A percentile compares a stretch with the other conserved stretches of the same genome.
phyloP scores from a whole-genome alignment of 2,329 filamentous ascomycete genomes.

The Colletotrichum liaoningense region DNA sequence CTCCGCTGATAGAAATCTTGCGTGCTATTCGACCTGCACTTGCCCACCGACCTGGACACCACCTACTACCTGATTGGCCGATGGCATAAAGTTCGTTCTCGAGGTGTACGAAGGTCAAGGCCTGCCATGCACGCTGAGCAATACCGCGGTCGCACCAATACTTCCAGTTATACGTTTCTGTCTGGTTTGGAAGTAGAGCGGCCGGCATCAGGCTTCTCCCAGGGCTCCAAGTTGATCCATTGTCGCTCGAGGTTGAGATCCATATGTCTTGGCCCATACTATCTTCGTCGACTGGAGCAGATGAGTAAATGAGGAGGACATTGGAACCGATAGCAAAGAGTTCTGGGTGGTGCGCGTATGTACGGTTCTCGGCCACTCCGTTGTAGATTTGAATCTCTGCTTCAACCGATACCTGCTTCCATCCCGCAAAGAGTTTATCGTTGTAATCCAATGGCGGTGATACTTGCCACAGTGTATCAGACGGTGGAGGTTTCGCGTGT shows the following conservation, averaged over 20 bases:
- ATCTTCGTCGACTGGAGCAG: constrained; percentile 41
- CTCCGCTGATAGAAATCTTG: constrained; percentile 32
- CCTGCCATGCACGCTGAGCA: constrained; percentile 38
- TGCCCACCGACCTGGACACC: constrained; percentile 32
- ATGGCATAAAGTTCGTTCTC: constrained; percentile 37
- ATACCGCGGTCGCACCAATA: constrained; percentile 41
- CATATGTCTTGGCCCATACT: constrained; percentile 42
- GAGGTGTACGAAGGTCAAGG: constrained; percentile 30
- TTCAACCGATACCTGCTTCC: constrained; percentile 38
- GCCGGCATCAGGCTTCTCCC: constrained; percentile 37
- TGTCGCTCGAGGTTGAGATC: constrained; percentile 38
- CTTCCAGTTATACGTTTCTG: constrained; percentile 37
- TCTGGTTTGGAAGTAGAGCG: constrained; percentile 41
- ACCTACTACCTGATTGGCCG: constrained; percentile 35
- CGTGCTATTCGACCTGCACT: constrained; percentile 37
- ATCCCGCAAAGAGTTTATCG: constrained; percentile 40
- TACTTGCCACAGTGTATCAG: constrained; percentile 37
- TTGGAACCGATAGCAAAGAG: constrained; percentile 36
- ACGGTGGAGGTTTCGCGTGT: constrained; percentile 18
- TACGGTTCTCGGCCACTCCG: constrained; percentile 37
- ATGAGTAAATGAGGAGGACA: constrained; percentile 39
- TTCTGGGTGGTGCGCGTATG: constrained; percentile 41
- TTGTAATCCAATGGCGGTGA: constrained; percentile 39
- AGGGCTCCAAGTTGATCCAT: constrained; percentile 37
- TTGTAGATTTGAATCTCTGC: constrained; percentile 40